Percentiles rank a stretch among this genome's conserved stretches.
Conservation (phyloP, 257 asterid genomes). For the Penstemon newberryi region DNA sequence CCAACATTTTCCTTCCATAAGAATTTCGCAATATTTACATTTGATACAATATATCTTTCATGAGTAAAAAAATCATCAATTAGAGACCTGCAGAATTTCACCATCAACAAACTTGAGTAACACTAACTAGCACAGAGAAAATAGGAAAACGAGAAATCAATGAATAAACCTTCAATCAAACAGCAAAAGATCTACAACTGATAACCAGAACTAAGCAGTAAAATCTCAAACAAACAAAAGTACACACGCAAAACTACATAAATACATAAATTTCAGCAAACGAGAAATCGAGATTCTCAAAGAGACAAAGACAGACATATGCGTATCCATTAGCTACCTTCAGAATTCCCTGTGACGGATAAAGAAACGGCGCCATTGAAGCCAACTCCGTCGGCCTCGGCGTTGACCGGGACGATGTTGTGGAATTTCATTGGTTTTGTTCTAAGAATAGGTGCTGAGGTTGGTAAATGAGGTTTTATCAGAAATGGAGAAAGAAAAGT, state of each 20-base stretch:
- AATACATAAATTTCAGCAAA: constrained; percentile 22
- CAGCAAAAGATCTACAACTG: background rate
- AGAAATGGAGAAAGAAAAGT: constrained; percentile 25
- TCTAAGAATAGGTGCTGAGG: constrained; percentile 25
- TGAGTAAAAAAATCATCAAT: background rate
- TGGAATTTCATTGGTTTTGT: constrained; percentile 43
- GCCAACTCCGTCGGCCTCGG: constrained; percentile 52
- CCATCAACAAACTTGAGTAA: background rate
- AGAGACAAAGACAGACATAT: background rate
- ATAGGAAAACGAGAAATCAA: background rate
- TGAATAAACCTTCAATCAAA: constrained; percentile 2
- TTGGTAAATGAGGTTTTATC: constrained; percentile 24
- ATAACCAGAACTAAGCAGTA: constrained; percentile 3
- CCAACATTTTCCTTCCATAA: background rate
- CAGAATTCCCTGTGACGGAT: constrained; percentile 32
- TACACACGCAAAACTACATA: background rate
- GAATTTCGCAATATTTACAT: background rate
- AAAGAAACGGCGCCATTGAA: constrained; percentile 42
- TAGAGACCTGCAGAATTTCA: background rate
- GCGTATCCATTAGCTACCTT: constrained; percentile 37
- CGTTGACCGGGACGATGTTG: constrained; percentile 41
- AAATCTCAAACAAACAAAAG: constrained; percentile 4
- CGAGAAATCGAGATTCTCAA: background rate
- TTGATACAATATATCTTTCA: constrained; percentile 3
- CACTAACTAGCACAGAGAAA: background rate